These are phyloP conservation scores for Hsuehochloa calcarea DNA, from an alignment of 176 grass and related monocot genomes.

Conservation along the genomic window DNA sequence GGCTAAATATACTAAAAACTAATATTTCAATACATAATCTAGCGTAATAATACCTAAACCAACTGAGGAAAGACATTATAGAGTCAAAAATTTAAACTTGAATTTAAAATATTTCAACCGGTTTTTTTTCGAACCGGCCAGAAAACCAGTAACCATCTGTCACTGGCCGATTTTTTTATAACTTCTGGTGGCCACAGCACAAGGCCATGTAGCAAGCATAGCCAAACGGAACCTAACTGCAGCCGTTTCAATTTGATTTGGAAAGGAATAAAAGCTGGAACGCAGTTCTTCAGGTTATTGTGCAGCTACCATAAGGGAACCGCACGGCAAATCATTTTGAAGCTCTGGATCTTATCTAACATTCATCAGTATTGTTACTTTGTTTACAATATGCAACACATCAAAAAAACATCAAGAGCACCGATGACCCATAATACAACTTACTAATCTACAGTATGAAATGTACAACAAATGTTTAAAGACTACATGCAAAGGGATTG, in stretches of 20 bases:
- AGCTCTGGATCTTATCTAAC: background rate
- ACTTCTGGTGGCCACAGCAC: background rate
- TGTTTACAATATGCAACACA: background rate
- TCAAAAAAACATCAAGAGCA: background rate
- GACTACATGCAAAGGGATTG: background rate
- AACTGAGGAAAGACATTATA: no score
- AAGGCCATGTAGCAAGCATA: background rate
- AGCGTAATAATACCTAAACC: no score
- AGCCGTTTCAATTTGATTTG: background rate
- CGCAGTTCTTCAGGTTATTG: background rate
- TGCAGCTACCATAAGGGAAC: background rate
- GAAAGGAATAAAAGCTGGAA: background rate
- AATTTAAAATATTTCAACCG: no score
- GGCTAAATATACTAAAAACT: no score
- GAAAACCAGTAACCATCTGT: no score
- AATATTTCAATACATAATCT: no score
- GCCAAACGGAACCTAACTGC: background rate
- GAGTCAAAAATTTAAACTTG: no score
- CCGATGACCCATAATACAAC: background rate
- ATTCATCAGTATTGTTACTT: background rate
- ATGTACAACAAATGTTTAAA: background rate
- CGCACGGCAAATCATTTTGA: background rate
- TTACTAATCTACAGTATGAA: background rate
- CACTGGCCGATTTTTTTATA: no score
- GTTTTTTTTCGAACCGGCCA: no score